A percentile compares a stretch with the other conserved stretches of the same genome.
Conservation (phyloP, 441 rosid genomes). For the Codiaeum variegatum region DNA sequence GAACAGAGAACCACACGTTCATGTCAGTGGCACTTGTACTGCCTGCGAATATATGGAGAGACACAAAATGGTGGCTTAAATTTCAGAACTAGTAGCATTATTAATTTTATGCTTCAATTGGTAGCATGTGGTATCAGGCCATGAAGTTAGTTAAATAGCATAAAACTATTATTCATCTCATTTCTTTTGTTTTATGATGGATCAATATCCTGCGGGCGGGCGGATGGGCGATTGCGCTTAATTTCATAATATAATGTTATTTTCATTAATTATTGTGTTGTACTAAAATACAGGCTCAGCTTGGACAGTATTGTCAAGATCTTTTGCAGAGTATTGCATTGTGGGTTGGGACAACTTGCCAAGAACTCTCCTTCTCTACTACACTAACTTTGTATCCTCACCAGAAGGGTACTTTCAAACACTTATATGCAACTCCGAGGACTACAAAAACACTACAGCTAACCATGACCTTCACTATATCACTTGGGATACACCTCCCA, state of each 20-base stretch:
- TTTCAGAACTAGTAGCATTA: background rate
- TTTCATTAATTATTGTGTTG: background rate
- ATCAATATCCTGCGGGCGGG: too few species aligned
- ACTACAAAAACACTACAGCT: slow-evolving; percentile 67
- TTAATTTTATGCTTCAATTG: background rate
- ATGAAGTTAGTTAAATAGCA: background rate
- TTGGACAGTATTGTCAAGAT: slow-evolving; percentile 79
- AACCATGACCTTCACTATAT: slow-evolving; percentile 86
- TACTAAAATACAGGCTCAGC: slow-evolving; percentile 62
- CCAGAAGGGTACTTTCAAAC: slow-evolving; percentile 96
- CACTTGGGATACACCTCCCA: slow-evolving; percentile 87
- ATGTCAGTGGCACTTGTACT: background rate
- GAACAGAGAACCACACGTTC: background rate
- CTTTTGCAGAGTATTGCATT: slow-evolving; percentile 71
- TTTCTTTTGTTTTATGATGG: background rate
- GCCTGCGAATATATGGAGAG: background rate
- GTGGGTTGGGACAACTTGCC: slow-evolving; percentile 92
- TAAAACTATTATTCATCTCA: too few species aligned
- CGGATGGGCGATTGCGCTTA: too few species aligned
- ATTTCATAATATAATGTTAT: too few species aligned
- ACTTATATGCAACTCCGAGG: slow-evolving; percentile 82
- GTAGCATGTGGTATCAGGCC: background rate
- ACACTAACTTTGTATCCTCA: slow-evolving; percentile 78
- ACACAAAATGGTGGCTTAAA: background rate
- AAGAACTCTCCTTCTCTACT: slow-evolving; percentile 80